A percentile compares a stretch with the other conserved stretches of the same genome.
Evolutionary conservation across 2,329 filamentous ascomycete genomes (phyloP).

Genomic region (Alternaria sp.): DNA sequence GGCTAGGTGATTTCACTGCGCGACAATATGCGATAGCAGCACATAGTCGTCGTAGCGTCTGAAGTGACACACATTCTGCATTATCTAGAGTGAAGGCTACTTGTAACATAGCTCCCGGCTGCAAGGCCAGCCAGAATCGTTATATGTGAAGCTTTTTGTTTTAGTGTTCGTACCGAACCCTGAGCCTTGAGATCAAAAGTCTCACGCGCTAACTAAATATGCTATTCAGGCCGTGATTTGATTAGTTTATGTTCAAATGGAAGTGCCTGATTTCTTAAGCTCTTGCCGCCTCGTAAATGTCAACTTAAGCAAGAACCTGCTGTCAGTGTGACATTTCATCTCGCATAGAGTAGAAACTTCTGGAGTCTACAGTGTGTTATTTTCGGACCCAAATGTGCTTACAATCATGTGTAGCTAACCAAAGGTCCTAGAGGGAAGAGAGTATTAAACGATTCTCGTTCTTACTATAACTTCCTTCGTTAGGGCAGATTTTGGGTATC

Average conservation of each 20-base stretch:
- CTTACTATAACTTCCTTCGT: no score
- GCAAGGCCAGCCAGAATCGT: neutral
- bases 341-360: rapidly evolving
- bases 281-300: neutral
- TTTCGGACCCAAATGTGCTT: neutral
- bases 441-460: no score
- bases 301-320: rapidly evolving
- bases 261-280: neutral
- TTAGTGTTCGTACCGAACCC: no score
- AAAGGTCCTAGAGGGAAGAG: no score
- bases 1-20: neutral
- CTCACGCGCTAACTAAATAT: no score
- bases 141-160: neutral
- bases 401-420: no score
- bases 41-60: neutral
- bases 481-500: no score
- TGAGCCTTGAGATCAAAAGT: no score
- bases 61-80: neutral
- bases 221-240: no score
- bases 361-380: rapidly evolving
- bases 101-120: neutral
- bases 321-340: rapidly evolving
- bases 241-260: no score
- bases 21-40: neutral
- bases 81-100: neutral